Base-by-base conservation (phyloP, 768 basidiomycete species). In the Polyporus arcularius region DNA sequence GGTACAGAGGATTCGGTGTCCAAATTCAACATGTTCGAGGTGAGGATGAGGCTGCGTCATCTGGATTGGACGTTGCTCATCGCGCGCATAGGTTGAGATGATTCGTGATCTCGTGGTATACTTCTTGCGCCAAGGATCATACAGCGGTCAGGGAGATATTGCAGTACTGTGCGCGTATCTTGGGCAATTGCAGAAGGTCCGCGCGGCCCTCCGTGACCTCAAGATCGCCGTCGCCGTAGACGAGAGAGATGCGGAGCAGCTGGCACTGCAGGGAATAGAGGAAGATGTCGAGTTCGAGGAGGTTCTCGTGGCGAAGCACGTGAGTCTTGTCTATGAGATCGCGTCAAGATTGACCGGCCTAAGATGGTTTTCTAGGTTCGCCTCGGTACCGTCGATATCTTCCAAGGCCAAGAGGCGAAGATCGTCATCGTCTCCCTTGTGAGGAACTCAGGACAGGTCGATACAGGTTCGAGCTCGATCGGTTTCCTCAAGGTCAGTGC, bases 391-490 rank as follows among this genome's bases (percentile, higher is more conserved):
- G 82, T 92, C 1, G 90, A 93, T 62, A 90, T 87, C 52, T 92
- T 84, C 68, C 91, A 92, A 71, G 90, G 89, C 2, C 84, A 88
- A 60, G 89, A 90, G 74, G 86, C 82, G 1, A 60, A 87, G 76
- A 81, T 92, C 54, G 82, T 92, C 35, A 89, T 92, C 30, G 76
- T 92, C 9, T 90, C 88, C 0, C 78, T 90, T 12, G 90, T 92
- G 11, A 77, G 90, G 45, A 92, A 92, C 67, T 79, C 83, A 0
- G 89, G 89, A 8, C 57, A 47, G 31, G 62, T 55, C 11, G 57
- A 55, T 5, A 57, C 56, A 0, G 57, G 49, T 0, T 61, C 66
- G 6, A 65, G 65, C 1, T 70, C 73, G 6, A 90, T 92, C 54
- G 91, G 90, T 1, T 93, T 92, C 70, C 75, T 93, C 53, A 89